Base-by-base conservation (phyloP, 1,284 basidiomycete species). In the Coriolopsis trogii region DNA sequence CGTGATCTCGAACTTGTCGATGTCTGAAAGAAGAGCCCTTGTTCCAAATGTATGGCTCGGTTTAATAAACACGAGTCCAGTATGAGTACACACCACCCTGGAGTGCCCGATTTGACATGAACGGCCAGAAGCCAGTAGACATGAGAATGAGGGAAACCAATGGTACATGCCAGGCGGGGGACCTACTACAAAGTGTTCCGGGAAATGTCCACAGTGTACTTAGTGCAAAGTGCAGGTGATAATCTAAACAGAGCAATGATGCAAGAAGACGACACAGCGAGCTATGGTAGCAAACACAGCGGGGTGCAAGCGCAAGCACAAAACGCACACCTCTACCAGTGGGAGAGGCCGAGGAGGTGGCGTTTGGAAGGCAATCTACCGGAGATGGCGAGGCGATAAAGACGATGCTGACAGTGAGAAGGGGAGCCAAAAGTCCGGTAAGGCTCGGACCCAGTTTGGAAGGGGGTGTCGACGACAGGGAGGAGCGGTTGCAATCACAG, bases 381-480 rank as follows among this genome's bases (percentile, higher is more conserved):
- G 46, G 49, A 45, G 50, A 46, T 50, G 49, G 30, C 33, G 53
- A 37, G 47, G 53, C 42, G 57, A 53, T 53, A 55, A 26, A 34
- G 26, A 24, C 24, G 26, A 43, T 39, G 41, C 41, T 46, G 53
- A 29, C 30, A 41, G 53, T 38, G 49, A 39, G 54, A 45, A 56
- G 57, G 57, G 57, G 57, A 59, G 57, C 57, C 57, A 41, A 42
- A 41, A 51, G 53, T 44, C 39, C 49, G 57, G 56, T 44, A 46
- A 59, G 57, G 57, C 57, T 59, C 57, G 53, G 54, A 59, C 57
- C 57, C 57, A 55, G 42, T 31, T 43, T 38, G 39, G 28, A 38
- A 42, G n/a, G n/a, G n/a, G n/a, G n/a, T n/a, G n/a, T n/a, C n/a
- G n/a, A n/a, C n/a, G n/a, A n/a, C n/a, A n/a, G n/a, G n/a, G 15